Percentiles rank a stretch among this genome's conserved stretches.
These are phyloP conservation scores for Phytophthora uliginosa DNA, from an alignment of 352 stramenopile genomes.

Conservation along the genomic window DNA sequence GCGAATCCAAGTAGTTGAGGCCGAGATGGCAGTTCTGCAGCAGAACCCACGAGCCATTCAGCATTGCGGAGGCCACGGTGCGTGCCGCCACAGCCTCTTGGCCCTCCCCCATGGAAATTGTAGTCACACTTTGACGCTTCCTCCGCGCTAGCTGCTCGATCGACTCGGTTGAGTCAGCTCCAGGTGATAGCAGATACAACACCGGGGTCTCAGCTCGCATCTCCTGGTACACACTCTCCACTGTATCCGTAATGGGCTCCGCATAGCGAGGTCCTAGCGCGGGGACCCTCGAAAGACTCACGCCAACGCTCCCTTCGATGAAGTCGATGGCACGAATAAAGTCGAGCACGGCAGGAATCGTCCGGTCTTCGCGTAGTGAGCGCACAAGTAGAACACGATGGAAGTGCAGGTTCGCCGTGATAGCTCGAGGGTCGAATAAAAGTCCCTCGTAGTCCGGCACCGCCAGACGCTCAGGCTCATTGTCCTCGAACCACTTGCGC, in stretches of 20 bases:
- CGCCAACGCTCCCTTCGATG: slow-evolving; percentile 52
- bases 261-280: slow-evolving; percentile 72
- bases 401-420: slow-evolving; percentile 77
- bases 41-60: slow-evolving; percentile 85
- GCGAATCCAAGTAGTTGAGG: slow-evolving; percentile 68
- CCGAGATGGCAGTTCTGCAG: slow-evolving; percentile 87
- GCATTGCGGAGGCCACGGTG: slow-evolving; percentile 63
- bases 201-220: slow-evolving; percentile 76
- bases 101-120: slow-evolving; percentile 85
- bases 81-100: slow-evolving; percentile 71
- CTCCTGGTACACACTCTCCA: slow-evolving; percentile 75
- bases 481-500: slow-evolving; percentile 85
- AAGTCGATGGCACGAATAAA: slow-evolving; percentile 76
- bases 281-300: slow-evolving; percentile 48
- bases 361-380: slow-evolving; percentile 78
- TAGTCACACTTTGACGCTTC: slow-evolving; percentile 72
- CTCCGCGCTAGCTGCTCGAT: slow-evolving; percentile 80
- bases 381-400: slow-evolving; percentile 77
- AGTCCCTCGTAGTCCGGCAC: slow-evolving; percentile 78
- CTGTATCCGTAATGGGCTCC: slow-evolving; percentile 75
- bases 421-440: slow-evolving; percentile 69
- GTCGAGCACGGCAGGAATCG: slow-evolving; percentile 71
- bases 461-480: slow-evolving; percentile 71
- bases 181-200: slow-evolving; percentile 78
- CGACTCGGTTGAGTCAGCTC: slow-evolving; percentile 76